A percentile compares a stretch with the other conserved stretches of the same genome.
Conservation (phyloP, 805 yeast species). For the Zygosaccharomyces pseudorouxii region DNA sequence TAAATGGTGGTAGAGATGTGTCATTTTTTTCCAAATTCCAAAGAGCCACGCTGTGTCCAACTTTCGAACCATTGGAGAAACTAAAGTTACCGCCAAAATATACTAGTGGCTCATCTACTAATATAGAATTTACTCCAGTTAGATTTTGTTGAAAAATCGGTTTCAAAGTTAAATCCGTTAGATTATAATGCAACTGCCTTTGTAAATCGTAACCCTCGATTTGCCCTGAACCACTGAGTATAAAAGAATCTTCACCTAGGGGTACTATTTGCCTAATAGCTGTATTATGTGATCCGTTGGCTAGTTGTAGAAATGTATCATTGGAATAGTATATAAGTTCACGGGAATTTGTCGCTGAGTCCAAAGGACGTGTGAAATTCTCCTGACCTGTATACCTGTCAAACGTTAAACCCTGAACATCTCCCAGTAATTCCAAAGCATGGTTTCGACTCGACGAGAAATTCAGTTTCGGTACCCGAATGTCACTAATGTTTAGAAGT, state of each 20-base stretch:
- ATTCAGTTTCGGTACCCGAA: constrained; percentile 14
- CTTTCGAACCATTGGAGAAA: constrained; percentile 37
- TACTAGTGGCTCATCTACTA: constrained; percentile 48
- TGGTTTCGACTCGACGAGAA: constrained; percentile 12
- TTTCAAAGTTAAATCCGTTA: constrained; percentile 25
- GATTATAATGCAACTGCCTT: constrained; percentile 35
- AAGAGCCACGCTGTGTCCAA: constrained; percentile 46
- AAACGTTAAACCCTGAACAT: constrained; percentile 21
- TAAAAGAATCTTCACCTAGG: constrained; percentile 32
- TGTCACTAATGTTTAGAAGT: constrained; percentile 10
- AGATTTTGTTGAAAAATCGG: constrained; percentile 27
- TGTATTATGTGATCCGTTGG: constrained; percentile 15
- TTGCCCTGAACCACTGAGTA: constrained; percentile 34
- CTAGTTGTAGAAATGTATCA: constrained; percentile 23
- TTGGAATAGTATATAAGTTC: constrained; percentile 28
- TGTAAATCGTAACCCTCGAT: constrained; percentile 25
- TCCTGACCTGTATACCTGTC: constrained; percentile 31
- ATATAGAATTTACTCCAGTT: constrained; percentile 40
- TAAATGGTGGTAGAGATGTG: constrained; percentile 55
- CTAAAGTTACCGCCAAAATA: constrained; percentile 80
- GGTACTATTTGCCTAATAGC: constrained; percentile 28
- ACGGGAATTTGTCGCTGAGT: constrained; percentile 9
- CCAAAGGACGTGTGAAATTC: constrained; percentile 26
- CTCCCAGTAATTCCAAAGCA: constrained; percentile 23
- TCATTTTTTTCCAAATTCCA: constrained; percentile 48